Evolutionary conservation across 305 asterid species (phyloP), one percentile per base, ranked within the genome.

Genomic region (Fraxinus paxiana): DNA sequence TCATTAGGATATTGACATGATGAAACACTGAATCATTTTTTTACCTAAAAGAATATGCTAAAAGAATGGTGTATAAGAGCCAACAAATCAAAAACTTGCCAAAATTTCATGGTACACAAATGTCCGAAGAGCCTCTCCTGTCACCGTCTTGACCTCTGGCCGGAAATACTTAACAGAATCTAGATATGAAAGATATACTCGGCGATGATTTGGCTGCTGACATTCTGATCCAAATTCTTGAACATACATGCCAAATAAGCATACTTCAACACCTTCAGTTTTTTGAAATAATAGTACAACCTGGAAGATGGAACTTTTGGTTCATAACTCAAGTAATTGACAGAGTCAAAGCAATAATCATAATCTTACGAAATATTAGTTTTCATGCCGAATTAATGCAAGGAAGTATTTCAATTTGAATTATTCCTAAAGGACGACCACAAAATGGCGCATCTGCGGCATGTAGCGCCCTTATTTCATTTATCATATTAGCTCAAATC

Each of bases 171-270:
- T 95, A 71, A 95, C 98, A 67, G 99, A 95, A 89, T 95, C 99
- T 77, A 95, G 90, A 87, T 94, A 94, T 37, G 99, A 94, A 83
- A 95, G 97, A 90, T 95, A 92, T 84, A 95, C 98, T 82, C 99
- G 93, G 46, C 99, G 94, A 89, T 95, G 97, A 89, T 95, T 95
- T 80, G 99, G 98, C 85, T 94, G 99, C 87, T 86, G 89, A 75
- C 99, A 95, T 82, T 95, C 99, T 67, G 98, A 87, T 90, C 99
- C 98, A 83, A 91, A 95, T 89, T 95, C 99, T 90, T 95, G 99
- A 83, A 95, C 97, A 35, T 94, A 95, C 99, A 95, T 95, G 85
- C 98, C 98, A 86, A 95, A 95, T 80, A 95, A 83, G 93, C 99
- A 95, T 77, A 95, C 99, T 90, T 95, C 99, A 43, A 95, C 99